Evolutionary conservation across 495 filamentous ascomycete species (phyloP), one percentile per base, ranked within the genome.

Genomic region (Xanthoparmelia taractica): DNA sequence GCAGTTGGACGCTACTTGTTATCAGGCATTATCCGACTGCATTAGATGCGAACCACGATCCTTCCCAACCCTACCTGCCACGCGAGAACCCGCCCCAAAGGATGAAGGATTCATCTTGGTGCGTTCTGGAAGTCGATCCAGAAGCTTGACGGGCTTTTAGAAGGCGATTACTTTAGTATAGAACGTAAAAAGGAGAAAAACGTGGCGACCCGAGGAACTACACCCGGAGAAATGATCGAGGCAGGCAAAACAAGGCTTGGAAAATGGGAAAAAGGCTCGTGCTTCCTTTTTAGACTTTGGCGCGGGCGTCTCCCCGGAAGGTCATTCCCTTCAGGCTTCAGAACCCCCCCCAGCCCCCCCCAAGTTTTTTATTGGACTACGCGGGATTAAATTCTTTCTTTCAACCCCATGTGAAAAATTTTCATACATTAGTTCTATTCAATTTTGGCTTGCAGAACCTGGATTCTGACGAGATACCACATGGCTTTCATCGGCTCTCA

Each of bases 21-120:
- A 58, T 58, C 57, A 8, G 13, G 57, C 57, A 62, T 62, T 62
- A 62, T 62, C 60, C 45, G 8, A 27, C 41, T 43, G 60, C 60
- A 62, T 34, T 4, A 56, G 52, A 54, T 23, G 45, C 45, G 45
- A 48, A 48, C 13, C 7, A 23, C 50, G 37, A 27, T 54, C 23
- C 40, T 38, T 54, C 23, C 40, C 37, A 40, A n/a, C 13, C 29
- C 38, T 41, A 17, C 31, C 37, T 55, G 31, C 37, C 55, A 41
- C 27, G 48, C 50, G 48, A 29, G 33, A 40, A 11, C 4, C 2
- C 33, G 47, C 15, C 37, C 25, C 31, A 10, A 2, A 25, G 25
- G 48, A 25, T 25, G 27, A 17, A 52, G 27, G 15, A 29, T 52
- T 52, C 17, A 15, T 52, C 48, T 52, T 52, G 5, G 27, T 52